Evolutionary conservation across 768 basidiomycete species (phyloP), one percentile per base, ranked within the genome.

Genomic region (Tricholoma matsutake): DNA sequence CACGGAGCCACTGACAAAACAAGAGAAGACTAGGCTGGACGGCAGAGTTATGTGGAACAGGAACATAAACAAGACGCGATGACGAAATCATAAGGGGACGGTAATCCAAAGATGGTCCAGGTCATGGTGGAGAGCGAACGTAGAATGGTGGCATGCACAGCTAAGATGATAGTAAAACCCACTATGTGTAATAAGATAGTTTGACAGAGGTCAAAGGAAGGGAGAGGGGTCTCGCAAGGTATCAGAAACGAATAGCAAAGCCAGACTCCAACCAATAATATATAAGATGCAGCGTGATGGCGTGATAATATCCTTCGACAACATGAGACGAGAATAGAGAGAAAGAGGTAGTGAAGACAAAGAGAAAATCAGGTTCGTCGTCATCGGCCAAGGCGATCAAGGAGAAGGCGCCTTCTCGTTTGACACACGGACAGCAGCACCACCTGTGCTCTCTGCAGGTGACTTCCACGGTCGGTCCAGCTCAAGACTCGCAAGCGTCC

Each of bases 401-500:
- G 63, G 68, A 18, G 67, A 68, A 13, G 65, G 65, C 9, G 59
- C 61, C 47, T 65, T 69, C 65, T 65, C 61, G 29, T 55, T 61
- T 20, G 54, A 56, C 14, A 60, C 31, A 54, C 58, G 45, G 57
- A 59, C 29, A 31, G 66, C 63, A 37, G 59, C 16, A 43, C 62
- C 65, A 11, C 59, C 58, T 14, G 63, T 55, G 25, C 57, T 58
- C 34, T 73, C 70, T 4, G 59, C 31, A 16, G 67, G 57, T 16
- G 68, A 57, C 63, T 68, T 73, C 72, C 72, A 73, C 13, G 72
- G 67, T 28, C 73, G 71, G 67, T 86, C 87, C 59, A 92, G 74
- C 64, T 91, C 82, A 14, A 92, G 81, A 70, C 86, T 90, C 34
- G 91, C 88, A 39, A 93, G 78, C 29, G 87, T 90, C 20, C 88